These are phyloP conservation scores for Boletus barrowsii DNA, from an alignment of 768 basidiomycete genomes.

Conservation along the genomic window DNA sequence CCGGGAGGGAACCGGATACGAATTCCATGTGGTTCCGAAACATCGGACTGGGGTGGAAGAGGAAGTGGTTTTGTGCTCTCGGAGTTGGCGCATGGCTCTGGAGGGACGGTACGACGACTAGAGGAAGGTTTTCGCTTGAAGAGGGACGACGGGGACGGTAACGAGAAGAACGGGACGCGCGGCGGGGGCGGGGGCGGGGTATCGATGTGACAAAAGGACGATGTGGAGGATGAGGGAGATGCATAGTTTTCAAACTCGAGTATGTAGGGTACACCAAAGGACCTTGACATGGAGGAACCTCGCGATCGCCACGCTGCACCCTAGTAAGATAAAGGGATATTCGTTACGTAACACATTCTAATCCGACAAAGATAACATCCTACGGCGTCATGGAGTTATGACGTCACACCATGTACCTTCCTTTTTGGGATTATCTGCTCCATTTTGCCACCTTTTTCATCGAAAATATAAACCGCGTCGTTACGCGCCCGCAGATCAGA, in stretches of 20 bases:
- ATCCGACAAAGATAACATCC: too few relatives aligned
- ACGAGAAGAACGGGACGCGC: constrained; percentile 15
- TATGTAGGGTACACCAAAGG: constrained; percentile 30
- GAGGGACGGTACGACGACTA: background rate
- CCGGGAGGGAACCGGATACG: constrained; percentile 21
- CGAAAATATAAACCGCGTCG: constrained; percentile 22
- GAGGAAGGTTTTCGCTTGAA: constrained; percentile 23
- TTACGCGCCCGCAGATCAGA: constrained; percentile 1
- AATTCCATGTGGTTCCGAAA: constrained; percentile 19
- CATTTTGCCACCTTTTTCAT: constrained; percentile 11
- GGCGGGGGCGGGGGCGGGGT: constrained; percentile 9
- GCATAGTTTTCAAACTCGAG: constrained; percentile 29
- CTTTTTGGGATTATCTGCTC: constrained; percentile 21
- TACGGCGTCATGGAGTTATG: background rate
- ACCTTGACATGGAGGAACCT: constrained; percentile 19
- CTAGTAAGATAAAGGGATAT: background rate
- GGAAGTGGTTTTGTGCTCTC: constrained; percentile 19
- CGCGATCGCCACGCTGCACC: constrained; percentile 1
- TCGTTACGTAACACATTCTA: constrained; percentile 5
- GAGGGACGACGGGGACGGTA: constrained; percentile 19
- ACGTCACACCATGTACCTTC: constrained; percentile 30
- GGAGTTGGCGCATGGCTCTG: background rate
- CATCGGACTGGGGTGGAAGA: constrained; percentile 7
- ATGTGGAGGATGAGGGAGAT: constrained; percentile 13
- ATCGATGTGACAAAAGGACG: constrained; percentile 31